phyloP scores from a whole-genome alignment of 176 grass and related monocot genomes.

The Avena atlantica region DNA sequence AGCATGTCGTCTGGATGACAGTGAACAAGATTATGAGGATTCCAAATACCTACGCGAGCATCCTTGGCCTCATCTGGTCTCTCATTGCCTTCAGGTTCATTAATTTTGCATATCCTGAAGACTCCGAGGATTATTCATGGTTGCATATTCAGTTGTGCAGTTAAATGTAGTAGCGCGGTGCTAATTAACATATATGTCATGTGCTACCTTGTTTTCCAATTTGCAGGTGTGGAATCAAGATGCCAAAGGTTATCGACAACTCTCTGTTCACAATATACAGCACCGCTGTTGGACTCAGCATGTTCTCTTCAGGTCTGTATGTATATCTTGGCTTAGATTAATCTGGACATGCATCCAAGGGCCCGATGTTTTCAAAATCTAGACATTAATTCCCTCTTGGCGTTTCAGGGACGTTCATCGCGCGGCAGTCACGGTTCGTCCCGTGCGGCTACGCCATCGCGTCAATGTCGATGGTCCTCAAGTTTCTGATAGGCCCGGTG shows the following conservation, averaged over 20 bases:
- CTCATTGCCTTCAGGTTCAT: slow-evolving; percentile 52
- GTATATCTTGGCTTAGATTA: neutral
- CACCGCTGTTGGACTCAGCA: slow-evolving; percentile 78
- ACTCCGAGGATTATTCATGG: too few species aligned
- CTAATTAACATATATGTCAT: too few species aligned
- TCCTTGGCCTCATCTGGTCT: slow-evolving; percentile 78
- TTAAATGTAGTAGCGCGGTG: neutral
- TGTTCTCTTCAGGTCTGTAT: slow-evolving; percentile 71
- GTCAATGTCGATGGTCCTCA: slow-evolving; percentile 56
- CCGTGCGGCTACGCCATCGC: slow-evolving; percentile 73
- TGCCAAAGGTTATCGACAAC: slow-evolving; percentile 66
- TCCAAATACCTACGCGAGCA: slow-evolving; percentile 79
- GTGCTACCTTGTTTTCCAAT: neutral
- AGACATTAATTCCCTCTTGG: neutral
- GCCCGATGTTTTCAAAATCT: neutral
- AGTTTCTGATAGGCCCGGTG: slow-evolving; percentile 71
- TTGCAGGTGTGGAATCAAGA: slow-evolving; percentile 59
- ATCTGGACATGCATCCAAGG: neutral
- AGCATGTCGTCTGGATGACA: slow-evolving; percentile 49
- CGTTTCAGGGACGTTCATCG: slow-evolving; percentile 77
- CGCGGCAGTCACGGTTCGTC: slow-evolving; percentile 57
- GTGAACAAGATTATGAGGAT: slow-evolving; percentile 71
- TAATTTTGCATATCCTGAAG: too few species aligned
- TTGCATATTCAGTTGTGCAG: neutral
- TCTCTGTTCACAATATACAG: slow-evolving; percentile 61